Evolutionary conservation across 306 rosid species (phyloP), one percentile per base, ranked within the genome.

Genomic region (Carpinus viminea): DNA sequence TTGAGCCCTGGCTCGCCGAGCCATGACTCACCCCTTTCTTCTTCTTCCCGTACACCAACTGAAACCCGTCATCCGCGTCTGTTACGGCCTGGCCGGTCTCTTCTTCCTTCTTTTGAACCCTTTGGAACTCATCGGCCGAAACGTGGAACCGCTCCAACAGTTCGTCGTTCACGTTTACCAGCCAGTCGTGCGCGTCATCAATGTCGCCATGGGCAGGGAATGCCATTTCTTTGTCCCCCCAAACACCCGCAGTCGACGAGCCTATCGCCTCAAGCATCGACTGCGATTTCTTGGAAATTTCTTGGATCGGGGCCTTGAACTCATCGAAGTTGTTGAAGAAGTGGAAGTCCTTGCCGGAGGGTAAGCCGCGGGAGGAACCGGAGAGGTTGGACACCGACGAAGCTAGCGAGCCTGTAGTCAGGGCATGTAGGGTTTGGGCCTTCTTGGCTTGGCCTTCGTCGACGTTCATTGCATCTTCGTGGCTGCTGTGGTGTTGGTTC

Each of bases 161-260:
- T 21, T 89, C 94, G 54, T 94, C 98, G 75, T 94, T 94, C 12
- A 84, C 87, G 11, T 86, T 87, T 34, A 92, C 97, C 20, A 91
- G 80, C 97, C 98, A 90, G 54, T 95, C 92, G 20, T 86, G 87
- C 0, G 90, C 89, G 51, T 87, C 93, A 7, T 92, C 98, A 5
- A 74, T 57, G 47, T 91, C 96, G 4, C 43, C 77, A 5, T 2
- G 12, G 18, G 68, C 41, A 0, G 96, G 94, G 50, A 87, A 90
- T 3, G 83, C 55, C 70, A 79, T 54, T 12, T 85, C 84, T 11
- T 76, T 82, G 50, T 85, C 89, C 93, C 90, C 89, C 97, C 93
- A 90, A 8, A 85, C 54, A 13, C 72, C 73, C 7, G 87, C 79
- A 38, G 78, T 77, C 4, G 89, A 82, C 0, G 87, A 84, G 15